These are phyloP conservation scores for Penicillium nucicola DNA, from an alignment of 495 filamentous ascomycete genomes.

Conservation along the genomic window DNA sequence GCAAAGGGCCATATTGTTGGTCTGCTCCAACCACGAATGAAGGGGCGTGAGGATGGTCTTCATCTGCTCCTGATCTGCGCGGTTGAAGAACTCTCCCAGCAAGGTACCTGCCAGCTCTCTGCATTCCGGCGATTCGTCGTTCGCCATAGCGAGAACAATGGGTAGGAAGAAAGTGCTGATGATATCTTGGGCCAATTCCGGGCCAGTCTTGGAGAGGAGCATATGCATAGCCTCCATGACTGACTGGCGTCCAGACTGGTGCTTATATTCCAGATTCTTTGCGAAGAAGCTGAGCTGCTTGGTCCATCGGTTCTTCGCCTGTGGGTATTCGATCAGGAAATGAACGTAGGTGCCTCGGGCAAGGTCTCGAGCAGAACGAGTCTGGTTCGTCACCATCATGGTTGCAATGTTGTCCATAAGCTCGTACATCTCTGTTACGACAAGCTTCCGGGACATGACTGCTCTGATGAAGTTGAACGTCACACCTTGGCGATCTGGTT, in stretches of 20 bases:
- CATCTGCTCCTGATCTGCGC: conserved; percentile 69
- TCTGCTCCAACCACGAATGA: conserved; percentile 72
- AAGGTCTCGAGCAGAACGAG: conserved; percentile 76
- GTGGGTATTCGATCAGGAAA: conserved; percentile 92
- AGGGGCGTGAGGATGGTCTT: conserved; percentile 66
- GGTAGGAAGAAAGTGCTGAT: conserved; percentile 80
- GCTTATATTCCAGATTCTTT: conserved; percentile 85
- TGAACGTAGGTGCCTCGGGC: conserved; percentile 89
- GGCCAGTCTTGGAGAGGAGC: conserved; percentile 74
- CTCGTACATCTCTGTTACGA: conserved; percentile 88
- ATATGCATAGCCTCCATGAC: conserved; percentile 87
- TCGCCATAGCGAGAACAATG: conserved; percentile 76
- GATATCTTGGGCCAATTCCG: conserved; percentile 78
- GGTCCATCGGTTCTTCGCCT: conserved; percentile 77
- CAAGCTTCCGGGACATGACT: conserved; percentile 76
- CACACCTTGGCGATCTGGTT: conserved; percentile 84
- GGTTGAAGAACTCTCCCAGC: conserved; percentile 73
- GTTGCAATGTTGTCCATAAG: conserved; percentile 78
- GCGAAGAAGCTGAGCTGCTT: conserved; percentile 89
- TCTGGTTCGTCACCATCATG: conserved; percentile 97
- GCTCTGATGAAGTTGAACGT: conserved; percentile 91
- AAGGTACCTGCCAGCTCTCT: conserved; percentile 77
- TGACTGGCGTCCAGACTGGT: conserved; percentile 81
- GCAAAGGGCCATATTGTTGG: conserved; percentile 63
- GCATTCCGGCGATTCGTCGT: conserved; percentile 85